phyloP scores from a whole-genome alignment of 805 yeast genomes.

The Cyberlindnera xylosilytica region DNA sequence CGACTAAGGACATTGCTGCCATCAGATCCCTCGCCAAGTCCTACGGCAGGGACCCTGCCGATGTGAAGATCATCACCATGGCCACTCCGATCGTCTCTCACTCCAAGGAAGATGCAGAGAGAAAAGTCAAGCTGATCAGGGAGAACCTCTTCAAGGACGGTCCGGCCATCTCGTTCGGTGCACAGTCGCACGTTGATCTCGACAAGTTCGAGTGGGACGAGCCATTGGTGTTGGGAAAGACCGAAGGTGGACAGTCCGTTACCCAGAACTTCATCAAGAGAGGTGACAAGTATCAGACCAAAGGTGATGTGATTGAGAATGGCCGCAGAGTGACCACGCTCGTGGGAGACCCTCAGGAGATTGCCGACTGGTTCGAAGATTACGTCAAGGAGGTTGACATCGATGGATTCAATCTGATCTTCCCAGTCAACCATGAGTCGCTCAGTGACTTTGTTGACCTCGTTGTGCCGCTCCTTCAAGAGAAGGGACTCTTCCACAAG shows the following conservation, averaged over 20 bases:
- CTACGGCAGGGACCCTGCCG: constrained; percentile 35
- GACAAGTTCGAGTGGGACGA: constrained; percentile 28
- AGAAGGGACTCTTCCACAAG: constrained; percentile 34
- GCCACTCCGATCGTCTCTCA: constrained; percentile 36
- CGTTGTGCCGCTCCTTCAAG: constrained; percentile 35
- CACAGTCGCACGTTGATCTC: constrained; percentile 43
- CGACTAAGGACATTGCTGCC: constrained; percentile 30
- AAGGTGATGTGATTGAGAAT: constrained; percentile 30
- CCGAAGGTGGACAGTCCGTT: constrained; percentile 35
- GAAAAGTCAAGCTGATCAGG: constrained; percentile 27
- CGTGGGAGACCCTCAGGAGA: constrained; percentile 35
- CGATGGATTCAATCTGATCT: constrained; percentile 42
- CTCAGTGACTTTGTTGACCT: constrained; percentile 37
- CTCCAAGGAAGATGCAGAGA: constrained; percentile 40
- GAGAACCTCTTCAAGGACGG: constrained; percentile 39
- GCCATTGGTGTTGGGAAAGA: constrained; percentile 32
- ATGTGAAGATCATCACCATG: constrained; percentile 38
- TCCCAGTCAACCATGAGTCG: constrained; percentile 35
- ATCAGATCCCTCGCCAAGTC: constrained; percentile 33
- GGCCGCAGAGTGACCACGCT: constrained; percentile 32
- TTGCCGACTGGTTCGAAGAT: constrained; percentile 37
- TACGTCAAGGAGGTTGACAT: constrained; percentile 39
- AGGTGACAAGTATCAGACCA: constrained; percentile 21
- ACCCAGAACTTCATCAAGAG: constrained; percentile 28
- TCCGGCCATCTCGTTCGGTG: constrained; percentile 42